These are phyloP conservation scores for Emmonsiellopsis sp. DNA, from an alignment of 2,329 filamentous ascomycete genomes.

Conservation along the genomic window DNA sequence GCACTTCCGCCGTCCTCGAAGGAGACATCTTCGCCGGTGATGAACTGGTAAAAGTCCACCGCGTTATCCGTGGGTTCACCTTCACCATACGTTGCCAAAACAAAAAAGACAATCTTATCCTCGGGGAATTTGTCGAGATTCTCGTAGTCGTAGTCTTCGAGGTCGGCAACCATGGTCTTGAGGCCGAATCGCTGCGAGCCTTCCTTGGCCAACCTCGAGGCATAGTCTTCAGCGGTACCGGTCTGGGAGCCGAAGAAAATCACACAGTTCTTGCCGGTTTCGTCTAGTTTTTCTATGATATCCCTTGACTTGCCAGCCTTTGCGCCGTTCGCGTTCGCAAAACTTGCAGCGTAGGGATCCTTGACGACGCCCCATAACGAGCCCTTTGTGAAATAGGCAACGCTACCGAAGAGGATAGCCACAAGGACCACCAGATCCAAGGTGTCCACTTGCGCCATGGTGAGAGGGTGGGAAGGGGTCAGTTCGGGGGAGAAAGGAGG, in stretches of 20 bases:
- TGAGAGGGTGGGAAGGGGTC: not conserved
- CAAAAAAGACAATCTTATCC: slow-evolving; percentile 90
- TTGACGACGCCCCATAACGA: slow-evolving; percentile 83
- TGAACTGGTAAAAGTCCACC: slow-evolving; percentile 97
- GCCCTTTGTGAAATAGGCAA: slow-evolving; percentile 97
- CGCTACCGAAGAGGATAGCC: slow-evolving; percentile 71
- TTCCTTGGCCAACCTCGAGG: slow-evolving; percentile 90
- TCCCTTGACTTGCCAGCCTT: slow-evolving; percentile 80
- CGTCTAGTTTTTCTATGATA: slow-evolving; percentile 91
- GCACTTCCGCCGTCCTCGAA: slow-evolving; percentile 61
- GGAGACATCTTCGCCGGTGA: slow-evolving; percentile 67
- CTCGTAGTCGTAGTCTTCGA: slow-evolving; percentile 96
- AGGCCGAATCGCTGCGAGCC: slow-evolving; percentile 92
- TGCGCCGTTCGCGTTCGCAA: slow-evolving; percentile 50
- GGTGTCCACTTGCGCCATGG: slow-evolving; percentile 92
- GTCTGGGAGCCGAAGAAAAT: slow-evolving; percentile 99
- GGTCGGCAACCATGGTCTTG: slow-evolving; percentile 95
- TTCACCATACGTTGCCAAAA: slow-evolving; percentile 94
- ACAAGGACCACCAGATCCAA: slow-evolving; percentile 88
- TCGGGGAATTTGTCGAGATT: slow-evolving; percentile 80
- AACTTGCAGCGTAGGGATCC: slow-evolving; percentile 74
- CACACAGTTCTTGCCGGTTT: slow-evolving; percentile 91
- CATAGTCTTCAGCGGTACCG: slow-evolving; percentile 96
- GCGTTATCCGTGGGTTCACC: slow-evolving; percentile 98
- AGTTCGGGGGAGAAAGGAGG: not conserved